Evolutionary conservation across 208 protist genomes (phyloP).

Genomic region (Trypanosoma caninum): DNA sequence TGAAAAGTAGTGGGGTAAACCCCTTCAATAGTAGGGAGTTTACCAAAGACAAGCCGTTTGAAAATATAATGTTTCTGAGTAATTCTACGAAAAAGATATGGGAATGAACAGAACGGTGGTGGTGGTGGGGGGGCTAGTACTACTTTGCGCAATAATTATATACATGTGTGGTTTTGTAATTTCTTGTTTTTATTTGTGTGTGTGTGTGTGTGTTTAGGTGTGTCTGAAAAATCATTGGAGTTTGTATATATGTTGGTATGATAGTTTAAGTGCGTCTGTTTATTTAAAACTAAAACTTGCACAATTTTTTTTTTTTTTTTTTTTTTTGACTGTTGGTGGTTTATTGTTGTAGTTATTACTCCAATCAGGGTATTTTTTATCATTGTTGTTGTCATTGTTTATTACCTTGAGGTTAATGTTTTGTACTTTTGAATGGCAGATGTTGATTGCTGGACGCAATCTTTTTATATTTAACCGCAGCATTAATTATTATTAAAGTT

Average conservation of each 20-base stretch:
- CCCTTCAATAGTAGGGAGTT: conserved; percentile 67
- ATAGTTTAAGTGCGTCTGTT: too few relatives aligned
- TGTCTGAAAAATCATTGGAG: too few relatives aligned
- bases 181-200: neutral
- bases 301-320: too few relatives aligned
- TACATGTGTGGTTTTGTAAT: too few relatives aligned
- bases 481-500: too few relatives aligned
- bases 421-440: neutral
- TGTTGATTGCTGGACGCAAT: neutral
- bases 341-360: neutral
- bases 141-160: too few relatives aligned
- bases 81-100: neutral
- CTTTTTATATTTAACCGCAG: too few relatives aligned
- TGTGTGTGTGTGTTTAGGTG: too few relatives aligned
- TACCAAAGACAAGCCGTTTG: conserved; percentile 27
- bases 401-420: neutral
- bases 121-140: neutral
- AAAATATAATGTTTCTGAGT: neutral
- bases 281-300: too few relatives aligned
- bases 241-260: too few relatives aligned
- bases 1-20: conserved; percentile 68
- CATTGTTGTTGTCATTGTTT: neutral
- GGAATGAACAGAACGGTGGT: neutral
- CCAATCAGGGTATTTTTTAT: neutral
- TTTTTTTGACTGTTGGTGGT: neutral